phyloP scores from a whole-genome alignment of 2,329 filamentous ascomycete species.

The Colletotrichum sp. region DNA sequence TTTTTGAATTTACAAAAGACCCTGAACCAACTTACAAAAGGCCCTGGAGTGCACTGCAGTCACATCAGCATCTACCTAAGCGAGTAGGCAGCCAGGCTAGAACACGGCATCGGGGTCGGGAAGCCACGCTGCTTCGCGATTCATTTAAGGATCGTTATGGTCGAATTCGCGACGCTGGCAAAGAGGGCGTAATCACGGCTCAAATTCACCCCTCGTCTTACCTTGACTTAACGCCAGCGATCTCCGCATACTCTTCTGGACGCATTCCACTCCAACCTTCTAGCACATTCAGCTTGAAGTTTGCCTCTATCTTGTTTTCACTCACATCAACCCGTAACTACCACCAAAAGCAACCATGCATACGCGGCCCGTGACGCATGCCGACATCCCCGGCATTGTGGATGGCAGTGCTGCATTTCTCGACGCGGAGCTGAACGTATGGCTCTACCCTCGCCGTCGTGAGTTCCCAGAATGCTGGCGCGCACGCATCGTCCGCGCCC shows the following conservation, averaged over 20 bases:
- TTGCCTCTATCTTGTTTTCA: not conserved
- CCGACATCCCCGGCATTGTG: not conserved
- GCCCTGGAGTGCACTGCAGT: not conserved
- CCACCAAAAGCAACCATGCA: not conserved
- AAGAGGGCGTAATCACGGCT: not conserved
- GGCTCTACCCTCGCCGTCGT: not conserved
- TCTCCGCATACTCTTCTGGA: not conserved
- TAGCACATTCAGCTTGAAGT: not conserved
- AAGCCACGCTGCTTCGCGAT: not conserved
- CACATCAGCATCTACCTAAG: not conserved
- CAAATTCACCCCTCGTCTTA: not conserved
- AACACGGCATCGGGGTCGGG: not conserved
- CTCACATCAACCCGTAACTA: fast-evolving
- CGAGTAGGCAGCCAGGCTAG: not conserved
- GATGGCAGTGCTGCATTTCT: not conserved
- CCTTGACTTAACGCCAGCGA: not conserved
- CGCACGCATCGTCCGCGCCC: not conserved
- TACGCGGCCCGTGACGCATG: not conserved
- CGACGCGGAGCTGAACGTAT: not conserved
- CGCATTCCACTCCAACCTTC: not conserved
- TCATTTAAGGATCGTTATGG: not conserved
- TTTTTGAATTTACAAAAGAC: not conserved
- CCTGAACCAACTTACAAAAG: not conserved
- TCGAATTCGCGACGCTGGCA: not conserved
- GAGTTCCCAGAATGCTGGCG: not conserved